Evolutionary conservation across 495 filamentous ascomycete genomes (phyloP).

Genomic region (Lophiostoma macrostomum): DNA sequence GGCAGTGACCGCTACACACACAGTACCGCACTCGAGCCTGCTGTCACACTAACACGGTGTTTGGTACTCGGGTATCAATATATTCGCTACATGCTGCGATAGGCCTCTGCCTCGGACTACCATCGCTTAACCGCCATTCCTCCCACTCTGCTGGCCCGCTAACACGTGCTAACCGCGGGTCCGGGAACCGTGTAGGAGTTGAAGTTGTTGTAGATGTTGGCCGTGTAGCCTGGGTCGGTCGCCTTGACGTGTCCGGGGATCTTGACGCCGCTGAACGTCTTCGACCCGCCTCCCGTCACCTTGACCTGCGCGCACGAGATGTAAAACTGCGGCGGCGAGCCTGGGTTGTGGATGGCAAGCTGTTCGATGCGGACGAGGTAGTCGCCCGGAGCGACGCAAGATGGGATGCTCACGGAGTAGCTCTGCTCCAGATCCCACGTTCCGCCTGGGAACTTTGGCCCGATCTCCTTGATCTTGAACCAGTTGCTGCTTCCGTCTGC

Average conservation of each 20-base stretch:
- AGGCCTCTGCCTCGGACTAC: too few relatives aligned
- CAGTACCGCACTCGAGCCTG: too few relatives aligned
- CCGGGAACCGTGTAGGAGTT: conserved; percentile 51
- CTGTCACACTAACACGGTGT: too few relatives aligned
- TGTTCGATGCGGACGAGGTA: conserved; percentile 36
- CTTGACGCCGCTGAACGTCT: conserved; percentile 26
- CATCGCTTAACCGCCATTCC: background rate
- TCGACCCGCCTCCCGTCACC: conserved; percentile 28
- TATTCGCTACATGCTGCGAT: too few relatives aligned
- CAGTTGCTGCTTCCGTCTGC: conserved; percentile 33
- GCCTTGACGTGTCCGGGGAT: conserved; percentile 56
- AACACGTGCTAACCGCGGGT: conserved; percentile 42
- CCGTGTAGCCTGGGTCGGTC: conserved; percentile 54
- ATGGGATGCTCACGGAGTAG: conserved; percentile 43
- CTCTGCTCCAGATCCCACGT: conserved; percentile 33
- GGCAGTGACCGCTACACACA: too few relatives aligned
- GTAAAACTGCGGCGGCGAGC: conserved; percentile 49
- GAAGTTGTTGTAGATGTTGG: conserved; percentile 54
- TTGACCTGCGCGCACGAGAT: conserved; percentile 41
- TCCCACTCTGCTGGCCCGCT: too few relatives aligned
- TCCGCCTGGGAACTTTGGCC: conserved; percentile 30
- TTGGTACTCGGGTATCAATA: too few relatives aligned
- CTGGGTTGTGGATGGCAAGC: conserved; percentile 54
- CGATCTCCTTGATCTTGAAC: conserved; percentile 41
- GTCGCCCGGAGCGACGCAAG: conserved; percentile 31